phyloP scores from a whole-genome alignment of 257 asterid species.

The Eucommia ulmoides region DNA sequence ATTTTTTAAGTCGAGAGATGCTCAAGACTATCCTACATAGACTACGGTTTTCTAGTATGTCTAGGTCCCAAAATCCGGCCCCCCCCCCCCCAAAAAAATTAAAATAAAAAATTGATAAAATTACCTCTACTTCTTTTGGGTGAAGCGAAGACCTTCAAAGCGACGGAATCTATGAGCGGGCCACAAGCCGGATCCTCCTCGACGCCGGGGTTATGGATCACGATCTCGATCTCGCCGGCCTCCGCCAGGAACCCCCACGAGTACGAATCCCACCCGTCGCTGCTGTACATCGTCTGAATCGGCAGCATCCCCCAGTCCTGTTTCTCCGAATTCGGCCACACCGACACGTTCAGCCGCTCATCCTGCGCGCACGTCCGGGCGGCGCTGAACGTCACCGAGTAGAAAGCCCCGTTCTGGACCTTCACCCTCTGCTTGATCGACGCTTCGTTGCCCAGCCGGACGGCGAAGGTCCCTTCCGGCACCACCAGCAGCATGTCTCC shows the following conservation, averaged over 20 bases:
- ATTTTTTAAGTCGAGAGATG: too few species aligned
- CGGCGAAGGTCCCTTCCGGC: constrained; percentile 70
- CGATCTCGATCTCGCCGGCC: constrained; percentile 17
- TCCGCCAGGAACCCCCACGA: constrained; percentile 33
- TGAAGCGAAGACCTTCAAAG: constrained; percentile 37
- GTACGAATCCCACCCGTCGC: constrained; percentile 44
- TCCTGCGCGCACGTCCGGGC: constrained; percentile 81
- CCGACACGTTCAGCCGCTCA: constrained; percentile 41
- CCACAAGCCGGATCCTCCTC: constrained; percentile 63
- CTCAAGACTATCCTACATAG: too few species aligned
- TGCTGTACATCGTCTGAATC: constrained; percentile 36
- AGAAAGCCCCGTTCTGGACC: constrained; percentile 29
- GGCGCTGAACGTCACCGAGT: constrained; percentile 53
- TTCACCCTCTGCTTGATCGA: constrained; percentile 42
- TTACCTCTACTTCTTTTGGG: constrained; percentile 46
- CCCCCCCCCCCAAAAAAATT: too few species aligned
- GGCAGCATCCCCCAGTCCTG: constrained; percentile 32
- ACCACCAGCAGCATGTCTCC: constrained; percentile 79
- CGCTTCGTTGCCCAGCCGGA: constrained; percentile 75
- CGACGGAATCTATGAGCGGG: constrained; percentile 66
- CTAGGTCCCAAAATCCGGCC: too few species aligned
- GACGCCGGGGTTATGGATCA: constrained; percentile 29
- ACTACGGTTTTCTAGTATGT: too few species aligned
- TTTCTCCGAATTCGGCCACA: constrained; percentile 27
- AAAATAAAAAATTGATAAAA: too few species aligned